phyloP scores from a whole-genome alignment of 371 early-diverging fungal species.

The Mycotypha africana region DNA sequence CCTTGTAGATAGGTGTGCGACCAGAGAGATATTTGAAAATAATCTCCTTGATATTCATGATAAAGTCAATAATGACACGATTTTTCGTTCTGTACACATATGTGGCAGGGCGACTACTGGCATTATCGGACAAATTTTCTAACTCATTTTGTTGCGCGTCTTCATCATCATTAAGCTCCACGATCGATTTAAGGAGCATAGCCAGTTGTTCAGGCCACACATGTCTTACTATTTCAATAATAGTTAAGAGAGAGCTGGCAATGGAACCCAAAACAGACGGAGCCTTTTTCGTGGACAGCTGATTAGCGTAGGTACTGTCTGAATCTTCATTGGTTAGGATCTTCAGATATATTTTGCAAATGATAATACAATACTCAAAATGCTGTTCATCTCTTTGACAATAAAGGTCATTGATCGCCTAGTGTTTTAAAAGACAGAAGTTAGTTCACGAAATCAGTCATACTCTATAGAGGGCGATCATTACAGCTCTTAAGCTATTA shows the following conservation, averaged over 20 bases:
- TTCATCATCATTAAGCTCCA: too few relatives aligned
- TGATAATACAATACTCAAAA: slow-evolving; percentile 3
- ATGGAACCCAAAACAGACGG: slow-evolving; percentile 11
- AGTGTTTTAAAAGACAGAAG: not conserved
- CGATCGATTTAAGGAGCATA: not conserved
- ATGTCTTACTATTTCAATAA: slow-evolving; percentile 15
- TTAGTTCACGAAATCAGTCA: too few relatives aligned
- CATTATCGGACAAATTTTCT: too few relatives aligned
- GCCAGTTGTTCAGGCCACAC: slow-evolving; percentile 26
- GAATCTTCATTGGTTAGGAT: slow-evolving; percentile 31
- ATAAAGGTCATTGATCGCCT: slow-evolving; percentile 18
- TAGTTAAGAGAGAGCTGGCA: slow-evolving; percentile 6
- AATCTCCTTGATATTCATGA: slow-evolving; percentile 3
- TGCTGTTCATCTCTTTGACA: slow-evolving; percentile 5
- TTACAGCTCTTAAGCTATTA: slow-evolving; percentile 20
- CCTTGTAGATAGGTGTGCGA: slow-evolving; percentile 34
- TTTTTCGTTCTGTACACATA: not conserved
- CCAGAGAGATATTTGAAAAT: slow-evolving; percentile 24
- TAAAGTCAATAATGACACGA: not conserved
- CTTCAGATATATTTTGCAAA: slow-evolving; percentile 15
- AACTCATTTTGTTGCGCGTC: not conserved
- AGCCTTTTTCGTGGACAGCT: slow-evolving; percentile 22
- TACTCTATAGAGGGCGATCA: too few relatives aligned
- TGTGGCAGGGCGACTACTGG: too few relatives aligned
- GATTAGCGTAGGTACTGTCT: slow-evolving; percentile 31